Conservation (phyloP, 768 basidiomycete species). For the Psilocybe azurescens region DNA sequence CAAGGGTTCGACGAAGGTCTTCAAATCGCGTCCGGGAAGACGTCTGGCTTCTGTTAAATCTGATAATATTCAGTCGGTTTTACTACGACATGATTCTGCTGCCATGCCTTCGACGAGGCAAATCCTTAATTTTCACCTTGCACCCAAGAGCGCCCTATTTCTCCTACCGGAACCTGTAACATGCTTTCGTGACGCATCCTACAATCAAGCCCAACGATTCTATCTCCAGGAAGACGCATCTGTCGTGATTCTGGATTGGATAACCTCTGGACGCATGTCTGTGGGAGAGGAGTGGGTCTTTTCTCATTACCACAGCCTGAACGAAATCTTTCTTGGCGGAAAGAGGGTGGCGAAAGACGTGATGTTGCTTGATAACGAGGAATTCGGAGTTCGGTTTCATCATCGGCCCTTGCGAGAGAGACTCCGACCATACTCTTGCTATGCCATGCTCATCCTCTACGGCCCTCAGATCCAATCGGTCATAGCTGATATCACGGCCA, state of each 20-base stretch:
- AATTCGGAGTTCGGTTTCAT: slow-evolving; percentile 30
- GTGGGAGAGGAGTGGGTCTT: slow-evolving; percentile 92
- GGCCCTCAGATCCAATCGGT: slow-evolving; percentile 65
- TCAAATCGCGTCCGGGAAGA: slow-evolving; percentile 75
- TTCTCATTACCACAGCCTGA: slow-evolving; percentile 81
- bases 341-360: slow-evolving; percentile 77
- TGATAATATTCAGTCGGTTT: not conserved
- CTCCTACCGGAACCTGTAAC: slow-evolving; percentile 93
- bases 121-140: slow-evolving; percentile 61
- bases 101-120: slow-evolving; percentile 57
- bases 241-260: slow-evolving; percentile 85
- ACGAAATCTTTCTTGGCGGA: slow-evolving; percentile 77
- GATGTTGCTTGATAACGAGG: slow-evolving; percentile 69
- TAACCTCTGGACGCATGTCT: slow-evolving; percentile 85
- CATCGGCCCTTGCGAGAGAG: slow-evolving; percentile 59
- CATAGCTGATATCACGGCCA: slow-evolving; percentile 49
- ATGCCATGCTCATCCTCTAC: slow-evolving; percentile 83
- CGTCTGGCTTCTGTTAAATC: slow-evolving; percentile 50
- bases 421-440: slow-evolving; percentile 86
- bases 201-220: slow-evolving; percentile 86
- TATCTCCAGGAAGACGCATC: slow-evolving; percentile 63
- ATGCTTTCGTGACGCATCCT: slow-evolving; percentile 85
- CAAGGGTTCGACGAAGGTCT: slow-evolving; percentile 96
- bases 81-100: not conserved
- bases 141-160: slow-evolving; percentile 62